phyloP scores from a whole-genome alignment of 2,329 filamentous ascomycete species.

The Cordyceps fumosorosea region DNA sequence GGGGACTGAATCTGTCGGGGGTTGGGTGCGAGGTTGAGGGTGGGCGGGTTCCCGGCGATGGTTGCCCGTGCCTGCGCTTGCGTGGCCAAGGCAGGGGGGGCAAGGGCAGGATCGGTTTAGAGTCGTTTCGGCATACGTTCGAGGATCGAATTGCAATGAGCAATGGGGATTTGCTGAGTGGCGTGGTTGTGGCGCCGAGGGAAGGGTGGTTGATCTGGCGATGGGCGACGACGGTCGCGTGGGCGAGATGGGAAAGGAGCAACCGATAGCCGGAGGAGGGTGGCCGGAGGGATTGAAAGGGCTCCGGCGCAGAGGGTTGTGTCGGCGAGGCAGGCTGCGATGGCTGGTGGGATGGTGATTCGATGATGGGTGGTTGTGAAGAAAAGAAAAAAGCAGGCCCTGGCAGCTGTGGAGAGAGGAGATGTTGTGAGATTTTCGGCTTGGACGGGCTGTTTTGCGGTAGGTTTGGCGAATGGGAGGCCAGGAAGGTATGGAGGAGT shows the following conservation, averaged over 20 bases:
- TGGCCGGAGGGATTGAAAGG: neutral
- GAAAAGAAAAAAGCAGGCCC: slow-evolving; percentile 5
- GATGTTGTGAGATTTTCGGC: slow-evolving; percentile 14
- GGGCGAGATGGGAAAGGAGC: neutral
- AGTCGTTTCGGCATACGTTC: slow-evolving; percentile 10
- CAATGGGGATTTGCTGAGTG: neutral
- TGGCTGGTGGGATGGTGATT: neutral
- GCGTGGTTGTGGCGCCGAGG: neutral
- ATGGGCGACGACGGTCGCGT: neutral
- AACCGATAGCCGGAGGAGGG: neutral
- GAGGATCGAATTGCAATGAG: neutral
- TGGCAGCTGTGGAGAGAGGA: slow-evolving; percentile 9
- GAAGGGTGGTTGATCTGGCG: neutral
- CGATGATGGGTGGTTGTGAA: slow-evolving; percentile 2
- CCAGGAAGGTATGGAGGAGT: too few relatives aligned
- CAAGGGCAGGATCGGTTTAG: neutral
- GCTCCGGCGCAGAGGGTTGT: neutral
- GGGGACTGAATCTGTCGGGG: slow-evolving; percentile 11
- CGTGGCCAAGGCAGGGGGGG: neutral
- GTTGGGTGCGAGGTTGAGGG: slow-evolving; percentile 13
- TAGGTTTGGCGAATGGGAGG: neutral
- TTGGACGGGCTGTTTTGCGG: neutral
- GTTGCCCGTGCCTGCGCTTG: slow-evolving; percentile 2
- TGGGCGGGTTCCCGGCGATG: neutral
- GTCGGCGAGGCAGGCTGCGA: slow-evolving; percentile 1